Base-by-base conservation (phyloP, 306 rosid genomes). In the Canavalia gladiata region DNA sequence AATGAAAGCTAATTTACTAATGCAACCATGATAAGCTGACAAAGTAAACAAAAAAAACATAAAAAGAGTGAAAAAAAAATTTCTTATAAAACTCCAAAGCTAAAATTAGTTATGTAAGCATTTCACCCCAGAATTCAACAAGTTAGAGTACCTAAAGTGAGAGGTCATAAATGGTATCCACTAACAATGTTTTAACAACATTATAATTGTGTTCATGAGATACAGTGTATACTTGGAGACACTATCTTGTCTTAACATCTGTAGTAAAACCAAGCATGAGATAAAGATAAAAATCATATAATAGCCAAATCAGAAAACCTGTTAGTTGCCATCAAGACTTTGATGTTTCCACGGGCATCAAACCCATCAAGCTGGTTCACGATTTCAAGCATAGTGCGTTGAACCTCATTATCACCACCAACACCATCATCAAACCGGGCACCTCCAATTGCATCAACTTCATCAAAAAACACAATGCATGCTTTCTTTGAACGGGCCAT, bases 401-500 rank as follows among this genome's bases (percentile, higher is more conserved):
- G 98, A 83, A 93, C 97, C 76, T 93, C 97, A 73, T 91, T 93
- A 74, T 93, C 97, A 50, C 97, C 97, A 73, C 97, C 97, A 45
- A 91, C 97, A 82, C 97, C 97, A 82, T 91, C 97, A 47, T 93
- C 97, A 86, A 93, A 93, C 6, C 97, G 87, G 4, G 97, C 97
- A 81, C 97, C 97, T 77, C 97, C 97, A 3, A 93, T 93, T 37
- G 97, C 97, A 85, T 93, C 97, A 50, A 93, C 89, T 86, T 93
- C 97, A 78, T 93, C 97, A 25, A 93, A 90, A 76, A 93, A 93
- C 42, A 93, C 94, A 73, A 93, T 91, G 65, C 97, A 91, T 2
- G 97, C 97, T 85, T 93, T 93, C 74, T 93, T 93, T 13, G 97
- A 91, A 4, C 97, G 98, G 10, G 98, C 98, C 98, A 94, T 91